Percentiles rank a stretch among this genome's conserved stretches.
phyloP scores from a whole-genome alignment of 805 yeast species.

The Pichia scutulata region DNA sequence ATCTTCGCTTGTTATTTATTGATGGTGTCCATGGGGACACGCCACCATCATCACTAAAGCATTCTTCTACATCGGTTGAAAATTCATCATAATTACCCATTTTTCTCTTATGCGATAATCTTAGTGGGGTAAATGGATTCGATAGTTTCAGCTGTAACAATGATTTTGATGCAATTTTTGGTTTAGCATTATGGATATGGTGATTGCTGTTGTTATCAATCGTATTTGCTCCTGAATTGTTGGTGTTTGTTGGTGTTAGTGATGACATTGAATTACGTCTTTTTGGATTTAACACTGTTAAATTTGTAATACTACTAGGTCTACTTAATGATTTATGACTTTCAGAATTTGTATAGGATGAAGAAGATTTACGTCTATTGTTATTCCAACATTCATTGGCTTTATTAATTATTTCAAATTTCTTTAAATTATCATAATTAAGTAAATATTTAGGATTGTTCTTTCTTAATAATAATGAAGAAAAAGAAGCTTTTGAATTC shows the following conservation, averaged over 20 bases:
- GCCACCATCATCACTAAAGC: conserved; percentile 9
- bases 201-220: no score
- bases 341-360: conserved; percentile 11
- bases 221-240: neutral
- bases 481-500: conserved; percentile 11
- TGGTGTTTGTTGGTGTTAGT: conserved; percentile 2
- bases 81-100: conserved; percentile 1
- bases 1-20: conserved; percentile 10
- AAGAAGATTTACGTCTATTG: conserved; percentile 15
- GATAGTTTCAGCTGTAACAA: neutral
- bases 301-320: conserved; percentile 4
- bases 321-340: conserved; percentile 7
- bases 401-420: conserved; percentile 28
- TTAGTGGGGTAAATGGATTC: neutral
- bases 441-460: conserved; percentile 1
- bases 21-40: conserved; percentile 1
- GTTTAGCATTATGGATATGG: neutral
- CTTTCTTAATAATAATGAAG: conserved; percentile 1
- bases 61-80: conserved; percentile 7
- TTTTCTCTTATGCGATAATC: conserved; percentile 3
- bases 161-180: neutral
- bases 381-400: conserved; percentile 33
- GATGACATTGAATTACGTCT: conserved; percentile 1
- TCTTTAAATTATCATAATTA: conserved; percentile 21
- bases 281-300: neutral